Evolutionary conservation across 352 stramenopile species (phyloP), one percentile per base, ranked within the genome.

Genomic region (Phytophthora foliorum): DNA sequence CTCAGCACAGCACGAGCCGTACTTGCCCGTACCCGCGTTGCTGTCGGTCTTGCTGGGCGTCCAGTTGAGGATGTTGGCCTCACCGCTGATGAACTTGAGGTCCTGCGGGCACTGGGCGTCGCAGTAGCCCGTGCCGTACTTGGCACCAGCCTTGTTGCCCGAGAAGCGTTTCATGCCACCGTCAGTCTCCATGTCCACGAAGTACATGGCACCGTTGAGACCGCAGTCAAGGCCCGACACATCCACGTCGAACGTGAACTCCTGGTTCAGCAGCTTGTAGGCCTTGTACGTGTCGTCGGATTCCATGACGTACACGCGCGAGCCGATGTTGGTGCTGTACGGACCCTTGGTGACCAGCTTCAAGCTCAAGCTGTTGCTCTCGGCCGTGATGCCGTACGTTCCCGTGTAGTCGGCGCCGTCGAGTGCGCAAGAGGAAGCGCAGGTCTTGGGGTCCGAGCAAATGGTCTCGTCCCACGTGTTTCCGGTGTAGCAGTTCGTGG

Each of bases 171-270:
- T 38, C 21, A 64, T 73, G 51, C 82, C 78, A 9, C 82, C 80
- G 39, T 90, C 82, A 6, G 49, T 29, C 21, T 88, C 76, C 80
- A 89, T 91, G 42, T 87, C 65, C 27, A 87, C 71, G 50, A 91
- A 91, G 72, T 91, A 89, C 6, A 91, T 63, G 8, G 82, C 82
- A 11, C 82, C 77, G 55, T 91, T 91, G 7, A 78, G 45, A 11
- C 82, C 80, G n/a, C 82, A 91, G 7, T 67, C 60, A 6, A 89
- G 59, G 11, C 52, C 32, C 4, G 76, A 87, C 3, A 84, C 74
- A 46, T 91, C 82, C n/a, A 91, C 79, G 45, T 88, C 79, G n/a
- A 91, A 85, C 0, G 80, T 63, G 44, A 89, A 87, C 64, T 91
- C 80, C 56, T 88, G 67, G 72, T 91, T 89, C 24, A 88, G 70